A percentile compares a stretch with the other conserved stretches of the same genome.
phyloP scores from a whole-genome alignment of 805 yeast genomes.

The Grigorovia jiainica region DNA sequence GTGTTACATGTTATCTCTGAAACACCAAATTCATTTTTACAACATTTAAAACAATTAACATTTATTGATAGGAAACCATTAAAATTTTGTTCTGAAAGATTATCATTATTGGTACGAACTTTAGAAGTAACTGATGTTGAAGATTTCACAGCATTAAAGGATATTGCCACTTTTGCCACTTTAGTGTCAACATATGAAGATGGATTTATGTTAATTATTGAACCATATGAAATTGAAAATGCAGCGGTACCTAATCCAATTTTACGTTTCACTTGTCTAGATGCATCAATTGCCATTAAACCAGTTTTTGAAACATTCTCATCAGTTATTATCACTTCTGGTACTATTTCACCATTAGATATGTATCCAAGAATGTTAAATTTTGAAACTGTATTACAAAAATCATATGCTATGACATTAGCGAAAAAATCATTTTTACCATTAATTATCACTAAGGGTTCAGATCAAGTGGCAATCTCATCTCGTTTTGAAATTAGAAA shows the following conservation, averaged over 20 bases:
- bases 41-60: slow-evolving; percentile 87
- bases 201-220: slow-evolving; percentile 85
- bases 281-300: slow-evolving; percentile 95
- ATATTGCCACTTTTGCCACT: slow-evolving; percentile 94
- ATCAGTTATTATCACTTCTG: slow-evolving; percentile 90
- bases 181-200: slow-evolving; percentile 88
- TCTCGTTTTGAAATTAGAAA: slow-evolving; percentile 94
- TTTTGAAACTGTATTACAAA: slow-evolving; percentile 87
- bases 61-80: slow-evolving; percentile 89
- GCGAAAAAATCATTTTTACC: slow-evolving; percentile 90
- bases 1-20: slow-evolving; percentile 96
- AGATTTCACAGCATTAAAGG: slow-evolving; percentile 86
- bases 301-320: slow-evolving; percentile 92
- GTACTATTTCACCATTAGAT: slow-evolving; percentile 95
- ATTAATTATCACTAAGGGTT: slow-evolving; percentile 91
- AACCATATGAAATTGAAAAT: slow-evolving; percentile 91
- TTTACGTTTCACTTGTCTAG: slow-evolving; percentile 84
- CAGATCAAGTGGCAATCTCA: slow-evolving; percentile 95
- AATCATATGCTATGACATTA: slow-evolving; percentile 91
- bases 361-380: slow-evolving; percentile 97
- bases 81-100: slow-evolving; percentile 83
- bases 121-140: slow-evolving; percentile 82
- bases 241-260: slow-evolving; percentile 97
- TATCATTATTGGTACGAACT: slow-evolving; percentile 81
- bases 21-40: slow-evolving; percentile 86